phyloP scores from a whole-genome alignment of 2,329 filamentous ascomycete species.

The Cytospora piceicola region DNA sequence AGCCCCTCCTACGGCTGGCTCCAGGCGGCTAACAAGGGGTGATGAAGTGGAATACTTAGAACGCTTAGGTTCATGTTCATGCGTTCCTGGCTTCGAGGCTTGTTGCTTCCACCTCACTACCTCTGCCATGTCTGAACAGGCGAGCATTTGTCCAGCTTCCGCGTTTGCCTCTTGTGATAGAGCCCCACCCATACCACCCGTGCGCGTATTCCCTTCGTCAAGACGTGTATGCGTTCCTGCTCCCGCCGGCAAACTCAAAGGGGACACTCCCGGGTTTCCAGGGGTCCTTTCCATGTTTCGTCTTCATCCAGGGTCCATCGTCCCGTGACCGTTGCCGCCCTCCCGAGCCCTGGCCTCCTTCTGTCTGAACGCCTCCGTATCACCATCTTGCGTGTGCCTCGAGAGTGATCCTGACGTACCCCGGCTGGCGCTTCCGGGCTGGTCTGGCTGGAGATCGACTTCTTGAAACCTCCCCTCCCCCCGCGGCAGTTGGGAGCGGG shows the following conservation, averaged over 20 bases:
- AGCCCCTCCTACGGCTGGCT: slow-evolving; percentile 1
- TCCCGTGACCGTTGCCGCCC: slow-evolving; percentile 4
- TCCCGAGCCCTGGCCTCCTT: slow-evolving; percentile 10
- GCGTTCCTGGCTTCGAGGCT: background rate
- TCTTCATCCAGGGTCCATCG: slow-evolving; percentile 14
- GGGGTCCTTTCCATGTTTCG: slow-evolving; percentile 16
- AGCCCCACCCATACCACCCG: background rate
- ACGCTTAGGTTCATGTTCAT: background rate
- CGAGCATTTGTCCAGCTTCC: background rate
- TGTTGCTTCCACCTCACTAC: background rate
- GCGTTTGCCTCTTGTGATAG: background rate
- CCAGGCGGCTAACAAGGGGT: slow-evolving; percentile 10
- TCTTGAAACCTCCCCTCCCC: slow-evolving; percentile 22
- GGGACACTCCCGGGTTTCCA: slow-evolving; percentile 11
- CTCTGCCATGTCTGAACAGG: background rate
- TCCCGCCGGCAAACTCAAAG: background rate
- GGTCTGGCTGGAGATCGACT: slow-evolving; percentile 24
- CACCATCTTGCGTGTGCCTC: slow-evolving; percentile 11
- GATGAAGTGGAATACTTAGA: background rate
- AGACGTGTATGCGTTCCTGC: background rate
- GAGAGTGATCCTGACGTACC: slow-evolving; percentile 15
- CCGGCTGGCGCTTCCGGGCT: slow-evolving; percentile 19
- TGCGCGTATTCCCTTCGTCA: background rate
- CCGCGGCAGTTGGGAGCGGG: slow-evolving; percentile 16
- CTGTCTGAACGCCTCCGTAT: slow-evolving; percentile 10